Base-by-base conservation (phyloP, 306 rosid species). In the Pterocarpus macrocarpus region DNA sequence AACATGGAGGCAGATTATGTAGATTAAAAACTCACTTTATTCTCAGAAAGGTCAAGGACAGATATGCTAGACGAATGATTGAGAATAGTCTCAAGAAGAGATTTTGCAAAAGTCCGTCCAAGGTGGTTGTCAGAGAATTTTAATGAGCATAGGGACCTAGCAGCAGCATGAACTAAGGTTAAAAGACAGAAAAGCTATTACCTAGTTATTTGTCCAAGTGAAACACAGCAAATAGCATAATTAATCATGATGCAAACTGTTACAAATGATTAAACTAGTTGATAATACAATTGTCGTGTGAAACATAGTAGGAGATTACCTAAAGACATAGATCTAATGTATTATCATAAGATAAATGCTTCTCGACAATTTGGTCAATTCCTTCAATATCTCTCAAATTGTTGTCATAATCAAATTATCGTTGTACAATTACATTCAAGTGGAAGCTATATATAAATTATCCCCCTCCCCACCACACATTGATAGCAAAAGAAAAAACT, bases 21-120 rank as follows among this genome's bases (percentile, higher is more conserved):
- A 79, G 77, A 77, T 57, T 79, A 81, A 63, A 58, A 80, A 80
- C 95, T 88, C 85, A 95, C 99, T 45, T 79, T 79, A 86, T 95
- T 95, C 34, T 86, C 94, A 73, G 99, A 91, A 80, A 95, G 95
- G 83, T 95, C 98, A 71, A 91, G 97, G 82, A 84, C 75, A 70
- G 93, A 88, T 85, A 91, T 85, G 88, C 83, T 34, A 75, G 97
- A 91, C 7, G 94, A 89, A 86, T 88, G 83, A 81, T 88, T 68
- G 62, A 94, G 87, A 87, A 95, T 94, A 55, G 89, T 85, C 58
- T 15, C 67, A 63, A 91, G 86, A 78, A 93, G 87, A 81, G 77
- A 66, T 80, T 81, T 86, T 38, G 93, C 98, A 69, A 89, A 91
- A 78, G 85, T 82, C 43, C 83, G 70, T 34, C 94, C 91, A 56